phyloP scores from a whole-genome alignment of 2,329 filamentous ascomycete genomes.

The Alternaria hordeiaustralica region DNA sequence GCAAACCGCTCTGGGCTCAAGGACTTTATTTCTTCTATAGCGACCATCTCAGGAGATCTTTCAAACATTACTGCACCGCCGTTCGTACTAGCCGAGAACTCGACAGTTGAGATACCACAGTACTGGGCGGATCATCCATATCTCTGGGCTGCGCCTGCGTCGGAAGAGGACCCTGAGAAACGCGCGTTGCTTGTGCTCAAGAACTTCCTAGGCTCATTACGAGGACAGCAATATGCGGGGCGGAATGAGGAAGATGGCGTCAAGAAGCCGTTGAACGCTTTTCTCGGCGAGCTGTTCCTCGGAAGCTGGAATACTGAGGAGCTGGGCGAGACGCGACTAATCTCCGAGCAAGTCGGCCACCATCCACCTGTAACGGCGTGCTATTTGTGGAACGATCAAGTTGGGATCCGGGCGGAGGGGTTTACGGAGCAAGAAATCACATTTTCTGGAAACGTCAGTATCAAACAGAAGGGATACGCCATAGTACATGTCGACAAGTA shows the following conservation, averaged over 20 bases:
- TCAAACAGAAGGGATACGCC: constrained; percentile 56
- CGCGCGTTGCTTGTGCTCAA: constrained; percentile 56
- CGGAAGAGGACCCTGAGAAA: constrained; percentile 48
- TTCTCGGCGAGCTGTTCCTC: constrained; percentile 57
- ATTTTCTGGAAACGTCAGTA: constrained; percentile 53
- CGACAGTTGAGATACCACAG: constrained; percentile 55
- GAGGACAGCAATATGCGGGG: constrained; percentile 57
- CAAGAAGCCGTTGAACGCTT: constrained; percentile 61
- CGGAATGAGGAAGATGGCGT: constrained; percentile 51
- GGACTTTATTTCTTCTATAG: constrained; percentile 49
- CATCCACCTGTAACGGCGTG: constrained; percentile 57
- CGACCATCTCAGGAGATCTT: constrained; percentile 55
- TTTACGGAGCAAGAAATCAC: constrained; percentile 57
- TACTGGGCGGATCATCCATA: constrained; percentile 56
- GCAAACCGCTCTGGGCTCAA: constrained; percentile 41
- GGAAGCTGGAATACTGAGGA: constrained; percentile 42
- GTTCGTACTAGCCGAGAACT: constrained; percentile 54
- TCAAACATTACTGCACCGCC: constrained; percentile 57
- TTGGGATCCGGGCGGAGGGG: constrained; percentile 53
- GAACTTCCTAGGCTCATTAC: constrained; percentile 57
- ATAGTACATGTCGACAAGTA: constrained; percentile 53
- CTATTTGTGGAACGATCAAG: constrained; percentile 55
- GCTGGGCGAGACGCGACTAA: constrained; percentile 49
- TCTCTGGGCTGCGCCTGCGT: constrained; percentile 55
- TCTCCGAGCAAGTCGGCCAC: constrained; percentile 56